Evolutionary conservation across 202 grass and related monocot genomes (phyloP).

Genomic region (Zizania palustris): DNA sequence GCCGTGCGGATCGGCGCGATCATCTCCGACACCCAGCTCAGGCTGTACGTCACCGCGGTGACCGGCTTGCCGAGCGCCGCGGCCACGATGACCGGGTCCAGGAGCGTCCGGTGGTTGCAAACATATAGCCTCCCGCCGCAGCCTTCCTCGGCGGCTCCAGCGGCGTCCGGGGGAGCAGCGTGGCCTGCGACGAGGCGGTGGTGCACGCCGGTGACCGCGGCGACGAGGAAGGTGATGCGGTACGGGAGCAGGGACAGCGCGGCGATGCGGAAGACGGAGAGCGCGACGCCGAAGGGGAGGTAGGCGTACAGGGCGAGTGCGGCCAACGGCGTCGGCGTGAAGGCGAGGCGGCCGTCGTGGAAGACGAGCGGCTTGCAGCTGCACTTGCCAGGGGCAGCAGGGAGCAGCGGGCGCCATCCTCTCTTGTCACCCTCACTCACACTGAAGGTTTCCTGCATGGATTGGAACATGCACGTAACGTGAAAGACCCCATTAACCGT

Average conservation of each 20-base stretch:
- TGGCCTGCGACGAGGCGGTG: constrained; percentile 47
- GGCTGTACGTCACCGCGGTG: constrained; percentile 68
- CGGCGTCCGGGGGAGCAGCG: background rate
- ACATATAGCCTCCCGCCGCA: constrained; percentile 40
- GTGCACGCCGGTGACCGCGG: constrained; percentile 50
- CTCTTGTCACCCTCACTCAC: constrained; percentile 50
- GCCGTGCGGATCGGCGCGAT: constrained; percentile 59
- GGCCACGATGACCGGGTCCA: constrained; percentile 57
- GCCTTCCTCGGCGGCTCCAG: background rate
- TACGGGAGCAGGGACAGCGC: constrained; percentile 51
- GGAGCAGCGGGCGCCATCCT: constrained; percentile 44
- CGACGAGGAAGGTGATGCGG: constrained; percentile 30
- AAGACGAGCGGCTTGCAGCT: constrained; percentile 62
- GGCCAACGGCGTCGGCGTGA: constrained; percentile 54
- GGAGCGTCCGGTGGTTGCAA: constrained; percentile 69
- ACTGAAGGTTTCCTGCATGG: constrained; percentile 54
- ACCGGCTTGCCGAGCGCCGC: constrained; percentile 35
- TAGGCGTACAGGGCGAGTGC: constrained; percentile 66
- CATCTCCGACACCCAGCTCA: constrained; percentile 66
- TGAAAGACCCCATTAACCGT: too few relatives aligned
- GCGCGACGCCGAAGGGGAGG: constrained; percentile 53
- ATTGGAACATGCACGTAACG: constrained; percentile 17
- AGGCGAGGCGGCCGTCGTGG: constrained; percentile 79
- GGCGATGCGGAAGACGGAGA: constrained; percentile 40
- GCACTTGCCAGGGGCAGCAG: too few relatives aligned